Base-by-base conservation (phyloP, 2,329 filamentous ascomycete species). In the Sarocladium brachiariae region DNA sequence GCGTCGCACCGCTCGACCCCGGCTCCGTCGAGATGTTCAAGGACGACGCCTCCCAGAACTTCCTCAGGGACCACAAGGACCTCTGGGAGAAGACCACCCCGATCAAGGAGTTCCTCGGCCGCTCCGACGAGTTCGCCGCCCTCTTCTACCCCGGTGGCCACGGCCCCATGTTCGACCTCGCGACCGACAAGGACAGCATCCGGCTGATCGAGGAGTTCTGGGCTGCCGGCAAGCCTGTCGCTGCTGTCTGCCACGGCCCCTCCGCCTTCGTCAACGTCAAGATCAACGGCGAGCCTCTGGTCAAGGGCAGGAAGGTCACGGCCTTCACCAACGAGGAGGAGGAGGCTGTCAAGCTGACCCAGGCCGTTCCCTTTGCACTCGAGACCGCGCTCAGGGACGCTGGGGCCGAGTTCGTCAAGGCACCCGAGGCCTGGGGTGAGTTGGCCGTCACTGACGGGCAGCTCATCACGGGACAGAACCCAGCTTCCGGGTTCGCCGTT, bases 181-280 rank as follows among this genome's bases (percentile, higher is more conserved):
- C 75, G 50, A 68, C 69, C 51, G 77, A 84, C 60, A 55, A 67
- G 18, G 69, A 71, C n/a, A 82, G 77, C 23, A 76, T 81, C 56
- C 68, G 74, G 54, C 67, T 88, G 31, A 80, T 84, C 59, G 67
- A 71, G 53, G 80, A 86, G 63, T 86, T 88, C 63, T 77, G 74
- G 59, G 67, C 70, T 34, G 72, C 74, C 2, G 77, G 75, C 55
- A 86, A 86, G 71, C 71, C 81, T 50, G 75, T 87, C 13, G 70
- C 79, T 0, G 80, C 84, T 3, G 82, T 88, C 41, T 87, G 84
- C 70, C 84, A 88, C 66, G 84, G 82, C 5, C 81, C 84, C 2
- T 78, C 77, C 3, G 84, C 76, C 11, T 70, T 88, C 14, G 71
- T 75, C 46, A 75, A 83, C 56, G 83, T 78, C 31, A 77, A 74